These are phyloP conservation scores for Verticillium albo-atrum DNA, from an alignment of 2,329 filamentous ascomycete genomes.

Conservation along the genomic window DNA sequence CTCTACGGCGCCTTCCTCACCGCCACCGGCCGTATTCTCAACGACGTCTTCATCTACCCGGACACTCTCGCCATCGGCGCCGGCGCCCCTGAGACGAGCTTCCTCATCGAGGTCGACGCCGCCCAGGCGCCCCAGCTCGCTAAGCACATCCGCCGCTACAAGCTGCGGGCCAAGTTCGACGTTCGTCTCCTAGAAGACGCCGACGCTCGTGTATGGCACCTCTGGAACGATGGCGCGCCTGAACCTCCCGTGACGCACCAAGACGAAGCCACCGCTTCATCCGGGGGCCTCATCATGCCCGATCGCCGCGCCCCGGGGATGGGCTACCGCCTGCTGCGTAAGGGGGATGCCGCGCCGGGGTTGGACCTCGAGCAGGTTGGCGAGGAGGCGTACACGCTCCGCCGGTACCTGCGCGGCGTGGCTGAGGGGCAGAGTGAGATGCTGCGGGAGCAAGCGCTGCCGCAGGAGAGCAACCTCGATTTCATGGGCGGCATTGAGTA, in stretches of 20 bases:
- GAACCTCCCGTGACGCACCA: background rate
- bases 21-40: constrained; percentile 75
- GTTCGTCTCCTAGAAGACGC: constrained; percentile 60
- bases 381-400: constrained; percentile 64
- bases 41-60: constrained; percentile 89
- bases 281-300: constrained; percentile 23
- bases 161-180: constrained; percentile 74
- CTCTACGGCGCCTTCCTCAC: constrained; percentile 85
- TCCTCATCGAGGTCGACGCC: constrained; percentile 80
- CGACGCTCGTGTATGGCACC: constrained; percentile 67
- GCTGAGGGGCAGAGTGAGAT: constrained; percentile 84
- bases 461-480: constrained; percentile 88
- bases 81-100: constrained; percentile 18
- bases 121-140: constrained; percentile 56
- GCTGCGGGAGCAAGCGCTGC: constrained; percentile 63
- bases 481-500: constrained; percentile 83
- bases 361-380: constrained; percentile 41
- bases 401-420: constrained; percentile 75
- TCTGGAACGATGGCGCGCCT: constrained; percentile 57
- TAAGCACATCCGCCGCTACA: constrained; percentile 78
- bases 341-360: constrained; percentile 22
- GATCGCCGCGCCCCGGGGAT: constrained; percentile 53
- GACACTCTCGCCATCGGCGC: constrained; percentile 28
- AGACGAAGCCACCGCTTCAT: constrained; percentile 1
- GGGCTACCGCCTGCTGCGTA: constrained; percentile 44